Evolutionary conservation across 2,329 filamentous ascomycete species (phyloP).

Genomic region (Colletotrichum echinochloae): DNA sequence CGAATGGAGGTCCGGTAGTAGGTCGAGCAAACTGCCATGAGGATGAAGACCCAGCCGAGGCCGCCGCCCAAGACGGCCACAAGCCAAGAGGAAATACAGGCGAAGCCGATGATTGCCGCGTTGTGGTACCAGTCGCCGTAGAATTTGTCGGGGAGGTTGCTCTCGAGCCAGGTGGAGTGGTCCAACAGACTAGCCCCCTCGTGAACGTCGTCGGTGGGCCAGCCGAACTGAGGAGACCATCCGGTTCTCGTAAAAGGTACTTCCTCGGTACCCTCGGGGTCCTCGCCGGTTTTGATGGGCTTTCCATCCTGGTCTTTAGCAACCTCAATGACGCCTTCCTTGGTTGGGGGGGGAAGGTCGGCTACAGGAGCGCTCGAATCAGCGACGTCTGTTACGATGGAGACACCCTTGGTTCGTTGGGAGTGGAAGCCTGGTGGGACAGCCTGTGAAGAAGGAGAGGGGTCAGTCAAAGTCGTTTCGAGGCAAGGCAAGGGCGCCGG

Average conservation of each 20-base stretch:
- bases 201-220: slow-evolving; percentile 67
- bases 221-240: slow-evolving; percentile 90
- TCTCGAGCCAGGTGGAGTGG: slow-evolving; percentile 88
- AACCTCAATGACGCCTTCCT: slow-evolving; percentile 73
- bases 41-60: slow-evolving; percentile 89
- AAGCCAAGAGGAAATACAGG: slow-evolving; percentile 90
- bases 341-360: slow-evolving; percentile 81
- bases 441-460: slow-evolving; percentile 56
- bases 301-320: slow-evolving; percentile 63
- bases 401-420: slow-evolving; percentile 71
- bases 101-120: slow-evolving; percentile 91
- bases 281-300: slow-evolving; percentile 60
- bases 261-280: slow-evolving; percentile 67
- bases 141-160: slow-evolving; percentile 86
- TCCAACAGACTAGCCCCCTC: slow-evolving; percentile 80
- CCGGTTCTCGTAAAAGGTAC: slow-evolving; percentile 69
- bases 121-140: slow-evolving; percentile 99
- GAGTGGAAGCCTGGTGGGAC: slow-evolving; percentile 74
- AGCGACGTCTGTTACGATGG: slow-evolving; percentile 79
- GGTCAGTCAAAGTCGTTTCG: slow-evolving; percentile 34
- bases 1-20: slow-evolving; percentile 97
- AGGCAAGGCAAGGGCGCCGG: neutral
- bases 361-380: slow-evolving; percentile 77
- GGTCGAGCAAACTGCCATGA: slow-evolving; percentile 92
- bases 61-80: slow-evolving; percentile 91